Base-by-base conservation (phyloP, 352 stramenopile genomes). In the Globisporangium middletonii region DNA sequence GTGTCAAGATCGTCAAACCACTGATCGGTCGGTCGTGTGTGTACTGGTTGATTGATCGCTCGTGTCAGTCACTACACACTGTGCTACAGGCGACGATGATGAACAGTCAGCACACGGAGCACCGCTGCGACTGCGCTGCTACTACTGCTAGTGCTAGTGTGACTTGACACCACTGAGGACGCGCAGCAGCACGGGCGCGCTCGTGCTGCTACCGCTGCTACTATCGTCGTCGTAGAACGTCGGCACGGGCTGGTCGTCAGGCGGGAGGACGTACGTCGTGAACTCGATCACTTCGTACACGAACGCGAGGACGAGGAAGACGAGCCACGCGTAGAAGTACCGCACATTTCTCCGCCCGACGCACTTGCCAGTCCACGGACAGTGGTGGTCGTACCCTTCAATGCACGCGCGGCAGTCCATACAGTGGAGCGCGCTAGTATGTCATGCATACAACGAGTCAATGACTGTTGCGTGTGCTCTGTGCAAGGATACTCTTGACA, bases 361-460 rank as follows among this genome's bases (percentile, higher is more conserved):
- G 62, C 88, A 97, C 67, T 97, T 96, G 59, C 88, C 86, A 13
- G 89, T 97, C 86, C 89, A 97, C n/a, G 89, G 89, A 67, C 89
- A 97, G 53, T 97, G 89, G 72, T 97, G 89, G 67, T 97, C 88
- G 60, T 95, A 91, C 49, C 87, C 86, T 45, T 87, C 78, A 52
- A 96, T 85, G 55, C 88, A 96, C 57, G 89, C 86, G 41, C 83
- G 79, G 63, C 88, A 96, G 58, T 95, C 84, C 67, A 89, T 83
- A 59, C 88, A 96, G 55, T 96, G 88, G 38, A 86, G 63, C 7
- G 88, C 83, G 19, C 78, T 94, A 26, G 9, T 15, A 19, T 27
- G 1, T 48, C 11, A 53, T 54, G 59, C 18, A 49, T 13, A 9
- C n/a, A 62, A 23, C 70, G 45, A 4, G 45, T 13, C 9, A 62